A percentile compares a stretch with the other conserved stretches of the same genome.
phyloP scores from a whole-genome alignment of 305 asterid genomes.

The Fraxinus platypoda region DNA sequence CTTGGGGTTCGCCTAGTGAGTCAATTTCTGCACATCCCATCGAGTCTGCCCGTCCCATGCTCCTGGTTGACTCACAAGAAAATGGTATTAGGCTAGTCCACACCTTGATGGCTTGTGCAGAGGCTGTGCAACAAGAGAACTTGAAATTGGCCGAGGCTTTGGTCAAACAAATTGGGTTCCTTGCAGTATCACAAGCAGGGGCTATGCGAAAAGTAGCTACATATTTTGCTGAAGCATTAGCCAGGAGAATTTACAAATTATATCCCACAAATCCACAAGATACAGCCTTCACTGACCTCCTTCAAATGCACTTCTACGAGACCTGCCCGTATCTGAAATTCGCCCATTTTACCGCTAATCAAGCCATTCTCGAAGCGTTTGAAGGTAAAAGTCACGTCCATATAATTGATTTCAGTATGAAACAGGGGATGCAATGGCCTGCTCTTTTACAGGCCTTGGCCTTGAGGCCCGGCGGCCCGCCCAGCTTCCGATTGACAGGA shows the following conservation, averaged over 20 bases:
- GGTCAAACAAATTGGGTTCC: slow-evolving; percentile 60
- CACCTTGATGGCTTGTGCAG: slow-evolving; percentile 82
- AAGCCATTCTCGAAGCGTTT: slow-evolving; percentile 82
- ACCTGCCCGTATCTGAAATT: slow-evolving; percentile 83
- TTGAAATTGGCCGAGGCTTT: slow-evolving; percentile 63
- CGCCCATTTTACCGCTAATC: slow-evolving; percentile 93
- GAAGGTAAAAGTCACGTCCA: slow-evolving; percentile 61
- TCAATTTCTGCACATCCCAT: slow-evolving; percentile 25
- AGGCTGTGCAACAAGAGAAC: slow-evolving; percentile 68
- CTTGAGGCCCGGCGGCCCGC: slow-evolving; percentile 77
- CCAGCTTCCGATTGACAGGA: slow-evolving; percentile 73
- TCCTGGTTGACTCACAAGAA: slow-evolving; percentile 74
- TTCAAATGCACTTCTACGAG: slow-evolving; percentile 90
- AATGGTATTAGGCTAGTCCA: slow-evolving; percentile 80
- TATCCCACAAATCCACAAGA: slow-evolving; percentile 53
- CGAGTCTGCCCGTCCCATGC: slow-evolving; percentile 44
- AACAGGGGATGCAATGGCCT: slow-evolving; percentile 98
- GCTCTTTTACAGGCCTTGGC: slow-evolving; percentile 85
- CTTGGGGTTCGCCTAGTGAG: slow-evolving; percentile 26
- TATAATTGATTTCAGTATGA: slow-evolving; percentile 81
- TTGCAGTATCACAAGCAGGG: slow-evolving; percentile 77
- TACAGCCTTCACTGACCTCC: slow-evolving; percentile 52
- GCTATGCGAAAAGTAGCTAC: slow-evolving; percentile 89
- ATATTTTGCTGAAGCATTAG: slow-evolving; percentile 75
- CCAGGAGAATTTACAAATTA: slow-evolving; percentile 59